Conservation (phyloP, 75 land plant genomes). For the Sequoia sempervirens region DNA sequence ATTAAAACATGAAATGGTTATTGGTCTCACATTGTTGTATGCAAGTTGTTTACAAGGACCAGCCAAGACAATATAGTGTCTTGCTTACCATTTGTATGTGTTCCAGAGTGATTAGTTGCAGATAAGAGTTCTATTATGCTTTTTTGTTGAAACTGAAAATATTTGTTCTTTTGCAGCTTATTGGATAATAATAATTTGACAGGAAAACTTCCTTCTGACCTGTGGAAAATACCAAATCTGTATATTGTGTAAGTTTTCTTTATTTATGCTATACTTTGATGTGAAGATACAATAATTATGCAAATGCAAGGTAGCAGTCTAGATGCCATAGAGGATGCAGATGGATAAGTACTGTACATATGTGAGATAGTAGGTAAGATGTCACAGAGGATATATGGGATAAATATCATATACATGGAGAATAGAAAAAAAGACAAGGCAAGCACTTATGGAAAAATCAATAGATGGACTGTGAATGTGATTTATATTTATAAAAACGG, state of each 20-base stretch:
- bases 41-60: neutral
- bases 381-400: neutral
- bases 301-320: neutral
- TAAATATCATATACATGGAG: neutral
- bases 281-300: neutral
- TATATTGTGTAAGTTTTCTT: conserved; percentile 59
- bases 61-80: neutral
- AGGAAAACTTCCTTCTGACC: conserved; percentile 65
- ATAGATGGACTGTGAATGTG: neutral
- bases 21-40: neutral
- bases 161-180: conserved; percentile 41
- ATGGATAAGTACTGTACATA: neutral
- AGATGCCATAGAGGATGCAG: neutral
- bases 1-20: neutral
- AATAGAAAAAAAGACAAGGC: neutral
- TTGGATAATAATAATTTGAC: conserved; percentile 81
- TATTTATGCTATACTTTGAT: neutral
- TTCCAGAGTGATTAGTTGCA: neutral
- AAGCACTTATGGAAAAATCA: neutral
- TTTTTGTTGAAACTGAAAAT: neutral
- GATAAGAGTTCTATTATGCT: neutral
- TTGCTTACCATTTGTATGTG: neutral
- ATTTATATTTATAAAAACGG: no score
- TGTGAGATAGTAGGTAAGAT: neutral
- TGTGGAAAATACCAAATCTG: conserved; percentile 37